Base-by-base conservation (phyloP, 768 basidiomycete species). In the Pholiota conissans region DNA sequence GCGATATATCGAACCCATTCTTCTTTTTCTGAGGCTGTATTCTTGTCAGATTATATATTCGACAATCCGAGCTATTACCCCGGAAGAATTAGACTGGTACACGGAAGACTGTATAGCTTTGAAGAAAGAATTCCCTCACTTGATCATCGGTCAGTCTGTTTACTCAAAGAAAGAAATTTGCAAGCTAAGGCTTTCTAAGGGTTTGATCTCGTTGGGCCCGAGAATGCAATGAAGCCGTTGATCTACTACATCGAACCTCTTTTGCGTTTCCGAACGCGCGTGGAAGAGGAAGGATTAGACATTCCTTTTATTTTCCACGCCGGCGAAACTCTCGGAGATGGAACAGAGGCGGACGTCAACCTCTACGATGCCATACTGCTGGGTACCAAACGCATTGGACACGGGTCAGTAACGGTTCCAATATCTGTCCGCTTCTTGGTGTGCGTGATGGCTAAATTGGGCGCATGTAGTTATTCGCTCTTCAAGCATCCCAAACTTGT, bases 221-320 rank as follows among this genome's bases (percentile, higher is more conserved):
- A 92, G 65, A 85, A 91, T 65, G 71, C 70, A 5, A 63, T 82
- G 22, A 77, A 73, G 37, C 87, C 89, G 16, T 75, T 90, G 35
- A 81, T 77, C 24, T 72, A 88, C 64, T 91, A 91, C 66, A 67
- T 84, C 27, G 79, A 83, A 30, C 80, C 80, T 9, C 74, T 93
- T 5, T 69, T 87, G 4, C 74, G 71, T 40, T 92, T 91, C 73
- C 73, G 78, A 28, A 71, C 79, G 48, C 80, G 82, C 24, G 80
- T 83, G 63, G 75, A 82, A 50, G 81, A 85, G 58, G 74, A 80
- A 45, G 78, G 82, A 0, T 62, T 92, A 1, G 79, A 86, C 28
- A 83, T 91, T 24, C 91, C 91, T 0, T 90, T 90, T 69, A 79
- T 91, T 47, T 85, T 91, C 63, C 91, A 92, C 63, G 89, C 88